Evolutionary conservation across 345 rosid species (phyloP).

Genomic region (Salix arbutifolia): DNA sequence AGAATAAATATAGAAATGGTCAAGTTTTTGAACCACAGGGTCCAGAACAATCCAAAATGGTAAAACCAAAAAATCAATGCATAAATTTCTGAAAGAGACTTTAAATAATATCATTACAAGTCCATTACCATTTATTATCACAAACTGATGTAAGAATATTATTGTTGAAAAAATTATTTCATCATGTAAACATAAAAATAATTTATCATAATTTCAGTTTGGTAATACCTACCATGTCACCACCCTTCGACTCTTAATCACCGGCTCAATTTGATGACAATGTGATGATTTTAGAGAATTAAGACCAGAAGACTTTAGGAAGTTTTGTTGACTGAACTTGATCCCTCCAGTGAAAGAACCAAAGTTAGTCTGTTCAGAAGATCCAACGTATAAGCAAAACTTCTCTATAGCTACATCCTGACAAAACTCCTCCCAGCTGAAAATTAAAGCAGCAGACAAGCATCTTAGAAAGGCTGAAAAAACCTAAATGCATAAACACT

Average conservation of each 20-base stretch:
- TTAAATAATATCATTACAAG: not conserved
- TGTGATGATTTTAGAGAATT: slow-evolving; percentile 28
- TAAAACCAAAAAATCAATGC: not conserved
- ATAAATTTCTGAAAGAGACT: not conserved
- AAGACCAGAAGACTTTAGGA: slow-evolving; percentile 30
- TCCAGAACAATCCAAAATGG: not conserved
- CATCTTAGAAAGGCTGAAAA: slow-evolving; percentile 8
- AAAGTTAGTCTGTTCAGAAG: slow-evolving; percentile 28
- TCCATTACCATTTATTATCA: no score
- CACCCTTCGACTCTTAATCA: slow-evolving; percentile 38
- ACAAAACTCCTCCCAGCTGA: slow-evolving; percentile 87
- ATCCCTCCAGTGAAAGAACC: slow-evolving; percentile 20
- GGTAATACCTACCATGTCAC: slow-evolving; percentile 40
- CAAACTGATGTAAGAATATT: no score
- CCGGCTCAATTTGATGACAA: slow-evolving; percentile 39
- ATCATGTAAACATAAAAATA: slow-evolving; percentile 4
- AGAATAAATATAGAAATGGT: not conserved
- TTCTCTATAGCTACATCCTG: slow-evolving; percentile 69
- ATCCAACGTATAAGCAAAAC: slow-evolving; percentile 52
- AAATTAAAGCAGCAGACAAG: slow-evolving; percentile 18
- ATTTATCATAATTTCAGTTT: not conserved
- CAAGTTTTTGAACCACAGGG: not conserved
- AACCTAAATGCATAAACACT: not conserved
- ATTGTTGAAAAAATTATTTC: not conserved
- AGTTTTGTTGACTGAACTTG: slow-evolving; percentile 30